phyloP scores from a whole-genome alignment of 139 green algal genomes.

The Chara braunii region DNA sequence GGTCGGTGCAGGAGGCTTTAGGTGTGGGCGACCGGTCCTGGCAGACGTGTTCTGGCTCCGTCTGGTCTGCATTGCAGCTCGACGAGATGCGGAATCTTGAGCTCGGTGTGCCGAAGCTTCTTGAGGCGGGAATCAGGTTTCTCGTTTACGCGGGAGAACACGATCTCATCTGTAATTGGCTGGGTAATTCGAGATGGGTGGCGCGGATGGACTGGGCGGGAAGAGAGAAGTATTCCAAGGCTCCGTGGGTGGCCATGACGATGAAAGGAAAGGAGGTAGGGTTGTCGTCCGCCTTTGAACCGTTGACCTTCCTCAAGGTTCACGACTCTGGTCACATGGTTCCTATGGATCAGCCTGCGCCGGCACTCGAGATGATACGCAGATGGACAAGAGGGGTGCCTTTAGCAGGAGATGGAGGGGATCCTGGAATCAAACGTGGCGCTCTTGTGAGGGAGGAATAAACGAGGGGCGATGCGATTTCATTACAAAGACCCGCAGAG shows the following conservation, averaged over 20 bases:
- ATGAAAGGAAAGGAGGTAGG: slow-evolving; percentile 18
- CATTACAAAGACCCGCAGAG: too few relatives aligned
- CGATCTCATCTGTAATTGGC: slow-evolving; percentile 53
- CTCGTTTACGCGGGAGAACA: slow-evolving; percentile 48
- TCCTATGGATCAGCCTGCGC: slow-evolving; percentile 20
- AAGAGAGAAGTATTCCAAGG: slow-evolving; percentile 21
- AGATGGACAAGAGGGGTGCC: too few relatives aligned
- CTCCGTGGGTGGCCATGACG: background rate
- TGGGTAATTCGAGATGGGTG: slow-evolving; percentile 46
- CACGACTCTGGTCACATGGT: slow-evolving; percentile 17
- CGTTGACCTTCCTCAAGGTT: slow-evolving; percentile 17
- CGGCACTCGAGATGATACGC: slow-evolving; percentile 19
- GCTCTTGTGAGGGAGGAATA: too few relatives aligned
- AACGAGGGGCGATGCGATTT: too few relatives aligned
- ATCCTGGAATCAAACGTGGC: too few relatives aligned
- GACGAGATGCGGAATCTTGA: slow-evolving; percentile 49
- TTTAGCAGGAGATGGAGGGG: too few relatives aligned
- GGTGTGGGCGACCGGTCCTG: slow-evolving; percentile 35
- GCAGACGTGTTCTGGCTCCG: slow-evolving; percentile 11
- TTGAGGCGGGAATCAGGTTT: slow-evolving; percentile 38
- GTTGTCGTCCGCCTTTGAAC: background rate
- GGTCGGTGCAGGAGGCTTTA: slow-evolving; percentile 19
- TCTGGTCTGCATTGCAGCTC: slow-evolving; percentile 39
- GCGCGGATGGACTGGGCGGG: slow-evolving; percentile 40
- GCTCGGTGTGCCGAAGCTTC: slow-evolving; percentile 38